Percentiles rank a stretch among this genome's conserved stretches.
Evolutionary conservation across 2,329 filamentous ascomycete species (phyloP).

Genomic region (Fusarium citri): DNA sequence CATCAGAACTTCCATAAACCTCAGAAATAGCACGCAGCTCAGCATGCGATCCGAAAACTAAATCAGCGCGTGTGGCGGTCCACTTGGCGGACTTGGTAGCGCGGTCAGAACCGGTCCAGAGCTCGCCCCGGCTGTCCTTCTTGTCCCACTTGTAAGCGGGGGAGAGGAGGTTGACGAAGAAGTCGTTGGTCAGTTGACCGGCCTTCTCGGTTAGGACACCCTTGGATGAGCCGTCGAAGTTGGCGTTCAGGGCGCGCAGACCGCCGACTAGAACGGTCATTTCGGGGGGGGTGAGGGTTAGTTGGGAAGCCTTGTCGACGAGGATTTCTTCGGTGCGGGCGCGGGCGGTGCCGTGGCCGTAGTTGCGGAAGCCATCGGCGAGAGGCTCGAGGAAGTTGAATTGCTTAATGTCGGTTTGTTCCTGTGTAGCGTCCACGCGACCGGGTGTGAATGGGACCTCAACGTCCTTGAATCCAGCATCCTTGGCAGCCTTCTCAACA

Average conservation of each 20-base stretch:
- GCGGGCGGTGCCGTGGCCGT: constrained; percentile 70
- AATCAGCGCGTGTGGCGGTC: constrained; percentile 75
- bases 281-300: constrained; percentile 78
- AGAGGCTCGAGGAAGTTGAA: constrained; percentile 74
- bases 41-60: constrained; percentile 79
- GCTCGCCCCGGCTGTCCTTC: constrained; percentile 60
- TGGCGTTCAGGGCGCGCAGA: constrained; percentile 75
- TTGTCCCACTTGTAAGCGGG: constrained; percentile 70
- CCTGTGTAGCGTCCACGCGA: constrained; percentile 76
- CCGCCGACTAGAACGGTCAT: constrained; percentile 78
- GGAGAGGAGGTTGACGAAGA: constrained; percentile 84
- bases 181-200: constrained; percentile 80
- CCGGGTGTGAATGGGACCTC: constrained; percentile 79
- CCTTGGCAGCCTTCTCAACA: constrained; percentile 75
- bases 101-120: constrained; percentile 73
- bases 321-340: constrained; percentile 76
- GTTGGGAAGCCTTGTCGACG: constrained; percentile 76
- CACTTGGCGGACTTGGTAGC: constrained; percentile 75
- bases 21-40: constrained; percentile 78
- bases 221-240: constrained; percentile 75
- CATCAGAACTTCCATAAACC: constrained; percentile 73
- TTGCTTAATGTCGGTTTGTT: constrained; percentile 75
- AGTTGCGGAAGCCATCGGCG: constrained; percentile 85
- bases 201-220: constrained; percentile 77
- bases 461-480: constrained; percentile 58